Percentiles rank a stretch among this genome's conserved stretches.
These are phyloP conservation scores for Pholiota molesta DNA, from an alignment of 768 basidiomycete species.

Conservation along the genomic window DNA sequence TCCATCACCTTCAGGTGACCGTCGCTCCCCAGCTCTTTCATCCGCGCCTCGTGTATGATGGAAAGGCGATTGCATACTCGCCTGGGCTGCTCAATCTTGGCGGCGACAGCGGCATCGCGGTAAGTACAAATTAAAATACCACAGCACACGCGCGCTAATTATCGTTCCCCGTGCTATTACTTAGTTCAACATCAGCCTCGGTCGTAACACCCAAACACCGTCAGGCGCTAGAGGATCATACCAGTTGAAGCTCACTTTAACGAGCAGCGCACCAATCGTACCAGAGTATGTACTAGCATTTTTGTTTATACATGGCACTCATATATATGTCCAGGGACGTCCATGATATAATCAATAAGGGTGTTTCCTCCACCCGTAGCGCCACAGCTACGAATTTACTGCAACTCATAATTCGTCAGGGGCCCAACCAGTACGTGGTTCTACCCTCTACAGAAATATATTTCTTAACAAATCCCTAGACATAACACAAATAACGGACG, in stretches of 20 bases:
- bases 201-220: neutral
- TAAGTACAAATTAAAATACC: neutral
- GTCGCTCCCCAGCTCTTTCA: conserved; percentile 37
- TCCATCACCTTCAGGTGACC: conserved; percentile 42
- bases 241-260: conserved; percentile 37
- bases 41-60: conserved; percentile 50
- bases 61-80: conserved; percentile 44
- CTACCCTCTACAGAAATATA: neutral
- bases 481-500: conserved; percentile 47
- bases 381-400: conserved; percentile 46
- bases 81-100: conserved; percentile 28
- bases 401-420: conserved; percentile 52
- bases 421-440: conserved; percentile 42
- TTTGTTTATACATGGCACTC: neutral
- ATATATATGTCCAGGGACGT: conserved; percentile 27
- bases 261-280: conserved; percentile 37
- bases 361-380: conserved; percentile 25
- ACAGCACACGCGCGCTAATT: neutral
- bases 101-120: conserved; percentile 9
- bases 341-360: conserved; percentile 22
- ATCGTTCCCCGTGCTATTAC: too few species aligned
- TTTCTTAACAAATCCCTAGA: conserved; percentile 25
- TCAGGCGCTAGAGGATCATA: conserved; percentile 29
- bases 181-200: conserved; percentile 13
- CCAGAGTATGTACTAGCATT: conserved; percentile 37